phyloP scores from a whole-genome alignment of 805 yeast species.

The Candida chauliodis region DNA sequence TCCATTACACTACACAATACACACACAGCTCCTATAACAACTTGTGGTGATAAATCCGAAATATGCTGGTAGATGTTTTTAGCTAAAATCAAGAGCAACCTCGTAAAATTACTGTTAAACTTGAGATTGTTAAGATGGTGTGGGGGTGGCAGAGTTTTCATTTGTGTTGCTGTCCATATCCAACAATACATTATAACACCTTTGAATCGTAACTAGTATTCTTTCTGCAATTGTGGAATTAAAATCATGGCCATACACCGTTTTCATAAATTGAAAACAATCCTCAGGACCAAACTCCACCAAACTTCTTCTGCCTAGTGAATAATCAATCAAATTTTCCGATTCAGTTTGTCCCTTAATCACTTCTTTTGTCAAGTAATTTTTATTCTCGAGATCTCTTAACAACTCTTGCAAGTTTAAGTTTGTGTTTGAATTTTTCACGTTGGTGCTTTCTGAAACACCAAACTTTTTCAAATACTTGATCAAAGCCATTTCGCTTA shows the following conservation, averaged over 20 bases:
- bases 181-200: slow-evolving; percentile 19
- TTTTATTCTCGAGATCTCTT: slow-evolving; percentile 24
- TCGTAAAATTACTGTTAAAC: too few species aligned
- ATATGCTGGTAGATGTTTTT: too few species aligned
- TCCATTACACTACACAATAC: too few species aligned
- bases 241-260: slow-evolving; percentile 23
- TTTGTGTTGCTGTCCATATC: slow-evolving; percentile 14
- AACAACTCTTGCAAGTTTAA: slow-evolving; percentile 20
- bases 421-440: slow-evolving; percentile 18
- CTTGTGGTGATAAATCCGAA: too few species aligned
- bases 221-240: slow-evolving; percentile 16
- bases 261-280: slow-evolving; percentile 23
- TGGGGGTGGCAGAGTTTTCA: neutral
- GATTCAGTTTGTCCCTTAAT: slow-evolving; percentile 13
- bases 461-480: slow-evolving; percentile 25
- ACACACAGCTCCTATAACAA: too few species aligned
- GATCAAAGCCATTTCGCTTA: slow-evolving; percentile 24
- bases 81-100: too few species aligned
- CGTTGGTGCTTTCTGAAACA: slow-evolving; percentile 17
- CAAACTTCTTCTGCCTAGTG: slow-evolving; percentile 30
- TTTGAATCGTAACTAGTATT: slow-evolving; percentile 20
- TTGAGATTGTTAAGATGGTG: slow-evolving; percentile 1
- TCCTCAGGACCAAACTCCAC: slow-evolving; percentile 29
- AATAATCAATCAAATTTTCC: slow-evolving; percentile 20
- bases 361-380: slow-evolving; percentile 22